These are phyloP conservation scores for Clonostachys sp. DNA, from an alignment of 2,329 filamentous ascomycete species.

Conservation along the genomic window DNA sequence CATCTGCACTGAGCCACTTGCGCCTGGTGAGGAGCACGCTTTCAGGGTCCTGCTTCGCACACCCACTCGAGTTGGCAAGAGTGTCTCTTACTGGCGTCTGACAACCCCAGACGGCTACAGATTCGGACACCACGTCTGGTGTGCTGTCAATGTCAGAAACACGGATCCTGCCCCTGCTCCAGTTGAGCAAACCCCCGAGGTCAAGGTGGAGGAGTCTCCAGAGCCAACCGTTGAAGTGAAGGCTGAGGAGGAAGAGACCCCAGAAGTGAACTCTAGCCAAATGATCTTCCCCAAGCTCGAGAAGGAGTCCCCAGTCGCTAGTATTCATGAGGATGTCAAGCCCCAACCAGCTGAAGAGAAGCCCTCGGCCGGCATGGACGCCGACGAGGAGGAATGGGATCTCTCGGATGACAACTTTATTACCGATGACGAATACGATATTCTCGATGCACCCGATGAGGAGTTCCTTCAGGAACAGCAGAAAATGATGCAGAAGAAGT, in stretches of 20 bases:
- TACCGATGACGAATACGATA: slow-evolving; percentile 98
- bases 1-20: slow-evolving; percentile 62
- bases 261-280: slow-evolving; percentile 41
- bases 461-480: slow-evolving; percentile 57
- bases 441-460: slow-evolving; percentile 90
- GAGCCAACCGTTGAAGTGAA: slow-evolving; percentile 11
- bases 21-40: slow-evolving; percentile 67
- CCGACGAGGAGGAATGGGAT: slow-evolving; percentile 54
- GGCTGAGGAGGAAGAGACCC: slow-evolving; percentile 14
- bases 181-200: not conserved
- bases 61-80: slow-evolving; percentile 64
- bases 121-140: slow-evolving; percentile 94
- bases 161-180: slow-evolving; percentile 22
- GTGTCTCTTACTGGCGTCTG: slow-evolving; percentile 95
- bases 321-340: slow-evolving; percentile 60
- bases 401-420: slow-evolving; percentile 72
- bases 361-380: slow-evolving; percentile 41
- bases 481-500: not conserved
- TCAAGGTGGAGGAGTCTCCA: not conserved
- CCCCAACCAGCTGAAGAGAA: slow-evolving; percentile 49
- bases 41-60: slow-evolving; percentile 87
- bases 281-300: slow-evolving; percentile 98
- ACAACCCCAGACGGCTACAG: slow-evolving; percentile 74
- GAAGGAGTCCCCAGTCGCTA: slow-evolving; percentile 83
- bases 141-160: slow-evolving; percentile 70